Base-by-base conservation (phyloP, 140 eudicot species). In the Senecio squalidus region DNA sequence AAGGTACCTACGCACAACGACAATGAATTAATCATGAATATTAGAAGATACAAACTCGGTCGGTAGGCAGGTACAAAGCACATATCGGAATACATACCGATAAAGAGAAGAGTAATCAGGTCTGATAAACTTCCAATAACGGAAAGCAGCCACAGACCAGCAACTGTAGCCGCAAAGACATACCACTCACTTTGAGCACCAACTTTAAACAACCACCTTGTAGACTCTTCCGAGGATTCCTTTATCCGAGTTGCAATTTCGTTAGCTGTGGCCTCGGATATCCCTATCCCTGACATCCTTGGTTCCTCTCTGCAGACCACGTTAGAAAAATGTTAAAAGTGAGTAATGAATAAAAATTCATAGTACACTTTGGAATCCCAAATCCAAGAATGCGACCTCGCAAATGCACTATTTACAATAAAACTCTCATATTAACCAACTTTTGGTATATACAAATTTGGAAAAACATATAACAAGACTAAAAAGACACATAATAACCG, bases 141-240 rank as follows among this genome's bases (percentile, higher is more conserved):
- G 58, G 97, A 78, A 38, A 85, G 69, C 1, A 85, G 3, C 73
- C 78, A 83, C 55, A 82, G 36, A 18, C 67, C 84, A 1, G 25
- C 78, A 9, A 80, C 62, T 6, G 73, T 53, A 1, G 76, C 77
- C 1, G 50, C 84, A 68, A 80, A 75, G 40, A 66, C 78, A 49
- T 72, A 76, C 89, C 89, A 85, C 31, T 85, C 84, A 47, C 81
- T 70, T 49, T 79, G 85, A 2, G 74, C 82, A 30, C 93, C 79
- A 23, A 85, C 69, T 28, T 76, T 77, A 73, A 89, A 78, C 83
- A 80, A 76, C 82, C 77, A 73, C 40, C 78, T 70, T 8, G 67
- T 24, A 0, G 36, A 76, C 24, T 77, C 80, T 55, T 89, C 86
- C 0, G 70, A 46, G 33, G 39, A 29, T 45, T 34, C 64, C 21